Base-by-base conservation (phyloP, 2,329 filamentous ascomycete genomes). In the Colletotrichum ledebouriae region DNA sequence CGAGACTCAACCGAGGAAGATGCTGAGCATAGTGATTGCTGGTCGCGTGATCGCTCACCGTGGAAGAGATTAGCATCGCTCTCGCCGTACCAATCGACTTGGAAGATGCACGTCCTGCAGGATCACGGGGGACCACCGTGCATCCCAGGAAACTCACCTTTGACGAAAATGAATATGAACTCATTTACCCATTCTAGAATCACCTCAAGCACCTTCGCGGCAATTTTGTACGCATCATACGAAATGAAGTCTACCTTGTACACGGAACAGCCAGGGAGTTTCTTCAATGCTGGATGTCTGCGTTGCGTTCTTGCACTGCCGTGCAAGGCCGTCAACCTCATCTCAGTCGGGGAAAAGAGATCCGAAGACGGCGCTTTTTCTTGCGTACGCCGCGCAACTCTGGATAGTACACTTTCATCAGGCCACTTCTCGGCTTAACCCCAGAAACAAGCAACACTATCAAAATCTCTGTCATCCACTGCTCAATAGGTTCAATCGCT, bases 261-360 rank as follows among this genome's bases (percentile, higher is more conserved):
- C 73, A 74, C 42, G 67, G 73, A 37, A 75, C 73, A 17, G 72
- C 72, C 5, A 67, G 69, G 17, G 73, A 73, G 55, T 74, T 73
- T 46, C 12, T 10, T 12, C 39, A 7, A 44, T 59, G 2, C 34
- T 64, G 6, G 37, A 44, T 0, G 50, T 63, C 4, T 67, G 59
- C 12, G 58, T 29, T 7, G 9, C 58, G 9, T 67, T 56, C 13
- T 17, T 44, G 6, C 63, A 50, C 10, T 37, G 63, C 7, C 22
- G 52, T 10, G 63, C 49, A 22, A 42, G 22, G 12, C 12, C 46
- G 13, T 47, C 56, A 5, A 61, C 22, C 10, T 39, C 39, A 12
- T 55, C 34, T 20, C 33, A 47, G 13, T 58, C 42, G 2, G 63
- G 42, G 20, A 50, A 22, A n/a, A 33, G 4, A 66, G 63, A 15